Evolutionary conservation across 2,329 filamentous ascomycete species (phyloP), one percentile per base, ranked within the genome.

Genomic region (Aspergillus udagawae): DNA sequence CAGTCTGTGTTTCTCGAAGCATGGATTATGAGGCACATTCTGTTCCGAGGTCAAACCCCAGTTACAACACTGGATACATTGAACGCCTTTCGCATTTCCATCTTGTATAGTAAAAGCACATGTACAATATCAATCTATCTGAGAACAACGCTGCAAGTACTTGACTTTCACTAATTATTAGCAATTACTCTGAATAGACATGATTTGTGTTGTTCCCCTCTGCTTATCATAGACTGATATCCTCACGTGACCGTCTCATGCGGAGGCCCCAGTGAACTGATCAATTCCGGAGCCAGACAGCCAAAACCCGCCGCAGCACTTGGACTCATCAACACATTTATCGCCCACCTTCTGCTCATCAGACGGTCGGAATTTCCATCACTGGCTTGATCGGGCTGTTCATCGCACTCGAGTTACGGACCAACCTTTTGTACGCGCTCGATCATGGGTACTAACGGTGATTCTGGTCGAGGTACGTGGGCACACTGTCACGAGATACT

Each of bases 1-100:
- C 45, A 92, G 86, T 54, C 78, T 99, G 41, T 92, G 92, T 53
- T 93, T 97, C 67, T 65, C 71, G 4, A 68, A 64, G 53, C 65
- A 65, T 52, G 54, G 52, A 54, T 51, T 59, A 53, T 62, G 47
- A 54, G 9, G 35, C 42, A 49, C 2, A 45, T 32, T 42, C 25
- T 44, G 51, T 49, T 49, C 5, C 12, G 10, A 6, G 32, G 3
- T 35, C 32, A 7, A 17, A 38, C 3, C 5, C 12, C 32, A 38
- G 14, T 17, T 38, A 7, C 32, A 32, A 32, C 29, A 4, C 29
- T 32, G 29, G 29, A 14, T 32, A 32, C 29, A 14, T 32, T 12
- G 12, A 5, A 2, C 1, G 32, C 14, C 14, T 3, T 38, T 38
- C 5, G n/a, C 29, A 6, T 32, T 14, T 4, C 29, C 4, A 14